These are phyloP conservation scores for Malus fusca DNA, from an alignment of 306 rosid species.

Conservation along the genomic window DNA sequence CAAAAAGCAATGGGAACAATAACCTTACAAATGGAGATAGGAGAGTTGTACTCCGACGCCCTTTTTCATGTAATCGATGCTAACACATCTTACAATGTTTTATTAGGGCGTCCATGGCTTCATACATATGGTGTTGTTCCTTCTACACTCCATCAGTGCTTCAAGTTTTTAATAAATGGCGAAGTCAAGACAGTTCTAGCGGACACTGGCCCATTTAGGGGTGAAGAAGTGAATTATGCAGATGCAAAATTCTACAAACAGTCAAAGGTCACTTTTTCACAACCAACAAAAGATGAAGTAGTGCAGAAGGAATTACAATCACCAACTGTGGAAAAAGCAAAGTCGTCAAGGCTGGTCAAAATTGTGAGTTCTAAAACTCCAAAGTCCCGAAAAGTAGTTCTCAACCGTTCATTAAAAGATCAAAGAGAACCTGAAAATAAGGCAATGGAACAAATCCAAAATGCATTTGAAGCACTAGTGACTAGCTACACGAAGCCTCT, in stretches of 20 bases:
- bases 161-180: neutral
- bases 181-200: neutral
- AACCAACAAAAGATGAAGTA: no score
- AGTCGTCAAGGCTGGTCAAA: no score
- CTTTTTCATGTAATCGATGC: neutral
- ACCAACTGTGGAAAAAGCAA: no score
- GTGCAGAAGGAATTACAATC: no score
- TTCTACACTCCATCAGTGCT: no score
- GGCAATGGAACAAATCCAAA: neutral
- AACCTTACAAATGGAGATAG: neutral
- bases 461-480: neutral
- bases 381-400: rapidly evolving
- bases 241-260: neutral
- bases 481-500: neutral
- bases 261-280: neutral
- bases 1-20: neutral
- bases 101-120: no score
- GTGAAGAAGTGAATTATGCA: neutral
- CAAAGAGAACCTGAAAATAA: no score
- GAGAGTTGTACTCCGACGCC: neutral
- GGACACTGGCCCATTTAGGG: neutral
- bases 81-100: neutral
- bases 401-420: rapidly evolving
- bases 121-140: no score
- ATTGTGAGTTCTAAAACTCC: rapidly evolving